Percentiles rank a stretch among this genome's conserved stretches.
Conservation (phyloP, 139 green algal genomes). For the Marvania coccoides region DNA sequence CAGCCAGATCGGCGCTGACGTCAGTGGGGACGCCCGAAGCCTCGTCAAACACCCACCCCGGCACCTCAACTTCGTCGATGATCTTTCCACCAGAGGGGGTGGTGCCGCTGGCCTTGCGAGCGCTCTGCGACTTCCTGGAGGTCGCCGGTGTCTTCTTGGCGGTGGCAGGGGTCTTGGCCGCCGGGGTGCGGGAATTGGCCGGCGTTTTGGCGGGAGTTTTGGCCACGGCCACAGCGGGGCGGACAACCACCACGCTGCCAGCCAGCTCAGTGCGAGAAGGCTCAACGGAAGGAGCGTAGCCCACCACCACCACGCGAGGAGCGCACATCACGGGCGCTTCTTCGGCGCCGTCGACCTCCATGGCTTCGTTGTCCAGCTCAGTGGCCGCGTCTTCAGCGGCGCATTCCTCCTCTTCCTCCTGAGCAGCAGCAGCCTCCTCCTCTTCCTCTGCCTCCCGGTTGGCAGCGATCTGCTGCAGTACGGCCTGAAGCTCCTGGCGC, state of each 20-base stretch:
- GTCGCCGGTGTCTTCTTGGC: neutral
- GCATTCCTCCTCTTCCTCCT: conserved; percentile 4
- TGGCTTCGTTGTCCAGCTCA: neutral
- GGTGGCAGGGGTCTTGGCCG: neutral
- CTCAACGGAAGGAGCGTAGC: neutral
- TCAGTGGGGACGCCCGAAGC: neutral
- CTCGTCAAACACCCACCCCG: conserved; percentile 21
- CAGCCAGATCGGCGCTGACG: neutral
- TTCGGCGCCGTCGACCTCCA: neutral
- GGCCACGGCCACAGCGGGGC: neutral
- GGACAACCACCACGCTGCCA: conserved; percentile 24
- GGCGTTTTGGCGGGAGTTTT: neutral
- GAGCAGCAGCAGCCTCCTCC: neutral
- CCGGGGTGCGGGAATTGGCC: neutral
- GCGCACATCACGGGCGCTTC: neutral
- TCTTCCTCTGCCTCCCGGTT: conserved; percentile 16
- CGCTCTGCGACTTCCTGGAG: no score
- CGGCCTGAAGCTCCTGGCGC: conserved; percentile 22
- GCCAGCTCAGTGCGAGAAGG: conserved; percentile 9
- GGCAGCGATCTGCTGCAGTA: conserved; percentile 21
- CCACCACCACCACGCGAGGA: conserved; percentile 18
- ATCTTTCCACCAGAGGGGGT: neutral
- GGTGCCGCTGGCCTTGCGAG: no score
- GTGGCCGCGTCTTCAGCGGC: neutral
- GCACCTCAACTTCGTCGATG: conserved; percentile 23